Conservation (phyloP, 1,284 basidiomycete species). For the Heterobasidion parviporum region DNA sequence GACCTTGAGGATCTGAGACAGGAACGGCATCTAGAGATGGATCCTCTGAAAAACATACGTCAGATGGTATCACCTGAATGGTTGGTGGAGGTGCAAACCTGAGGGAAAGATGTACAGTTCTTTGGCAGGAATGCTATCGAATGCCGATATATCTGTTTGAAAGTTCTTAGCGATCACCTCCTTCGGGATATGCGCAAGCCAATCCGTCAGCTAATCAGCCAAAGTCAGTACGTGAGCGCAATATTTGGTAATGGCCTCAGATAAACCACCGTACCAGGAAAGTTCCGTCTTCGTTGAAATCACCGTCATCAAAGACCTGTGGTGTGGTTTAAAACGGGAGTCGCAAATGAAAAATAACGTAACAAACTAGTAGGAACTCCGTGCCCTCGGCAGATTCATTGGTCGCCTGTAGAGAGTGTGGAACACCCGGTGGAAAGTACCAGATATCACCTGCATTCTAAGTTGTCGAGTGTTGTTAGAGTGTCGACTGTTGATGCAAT, state of each 20-base stretch:
- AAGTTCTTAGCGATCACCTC: conserved; percentile 69
- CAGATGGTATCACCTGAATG: conserved; percentile 1
- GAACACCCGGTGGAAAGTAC: conserved; percentile 65
- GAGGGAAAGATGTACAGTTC: conserved; percentile 66
- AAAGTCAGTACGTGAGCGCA: conserved; percentile 5
- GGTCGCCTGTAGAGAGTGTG: conserved; percentile 52
- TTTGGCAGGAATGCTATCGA: conserved; percentile 42
- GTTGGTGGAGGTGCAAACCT: conserved; percentile 22
- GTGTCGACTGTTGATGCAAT: not conserved
- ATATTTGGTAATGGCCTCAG: not conserved
- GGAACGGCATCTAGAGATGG: conserved; percentile 10
- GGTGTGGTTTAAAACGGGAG: not conserved
- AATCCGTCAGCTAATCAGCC: conserved; percentile 44
- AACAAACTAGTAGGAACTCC: conserved; percentile 60
- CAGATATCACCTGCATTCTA: conserved; percentile 32
- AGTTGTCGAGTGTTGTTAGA: not conserved
- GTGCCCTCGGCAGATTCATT: conserved; percentile 45
- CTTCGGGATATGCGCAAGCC: conserved; percentile 54
- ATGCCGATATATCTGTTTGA: conserved; percentile 42
- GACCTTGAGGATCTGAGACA: conserved; percentile 38
- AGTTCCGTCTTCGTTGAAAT: conserved; percentile 60
- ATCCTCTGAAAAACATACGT: conserved; percentile 10
- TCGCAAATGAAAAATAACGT: conserved; percentile 1
- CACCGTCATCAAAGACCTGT: conserved; percentile 57
- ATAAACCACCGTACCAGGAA: conserved; percentile 38